A percentile compares a stretch with the other conserved stretches of the same genome.
Evolutionary conservation across 768 basidiomycete species (phyloP).

Genomic region (Chalciporus chontae): DNA sequence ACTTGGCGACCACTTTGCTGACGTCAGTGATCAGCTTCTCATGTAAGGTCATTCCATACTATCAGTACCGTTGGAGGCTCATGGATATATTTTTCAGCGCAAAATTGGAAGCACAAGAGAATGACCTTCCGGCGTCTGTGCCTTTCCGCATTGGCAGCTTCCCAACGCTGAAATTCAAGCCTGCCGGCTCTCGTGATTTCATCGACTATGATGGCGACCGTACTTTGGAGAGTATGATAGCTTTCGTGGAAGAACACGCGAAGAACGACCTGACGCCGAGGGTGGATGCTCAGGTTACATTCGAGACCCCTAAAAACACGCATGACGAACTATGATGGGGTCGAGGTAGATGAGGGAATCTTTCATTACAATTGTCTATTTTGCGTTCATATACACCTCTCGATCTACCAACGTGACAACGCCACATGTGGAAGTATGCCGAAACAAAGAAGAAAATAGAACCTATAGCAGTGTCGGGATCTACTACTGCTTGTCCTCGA

Average conservation of each 20-base stretch:
- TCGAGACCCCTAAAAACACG: constrained; percentile 23
- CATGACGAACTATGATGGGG: constrained; percentile 30
- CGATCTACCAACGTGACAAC: constrained; percentile 9
- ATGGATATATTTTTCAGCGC: constrained; percentile 47
- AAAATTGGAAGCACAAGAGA: constrained; percentile 95
- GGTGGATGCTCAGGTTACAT: constrained; percentile 20
- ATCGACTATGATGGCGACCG: constrained; percentile 93
- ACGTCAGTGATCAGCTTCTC: constrained; percentile 66
- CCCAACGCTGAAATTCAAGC: constrained; percentile 97
- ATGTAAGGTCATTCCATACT: constrained; percentile 52
- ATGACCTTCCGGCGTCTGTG: constrained; percentile 87
- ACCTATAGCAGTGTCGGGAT: constrained; percentile 18
- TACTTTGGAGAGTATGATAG: constrained; percentile 77
- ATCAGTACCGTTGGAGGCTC: too few relatives aligned
- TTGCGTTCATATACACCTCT: constrained; percentile 17
- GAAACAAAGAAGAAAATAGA: neutral
- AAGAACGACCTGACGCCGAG: constrained; percentile 63
- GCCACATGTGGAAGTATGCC: neutral
- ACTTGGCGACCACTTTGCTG: constrained; percentile 80
- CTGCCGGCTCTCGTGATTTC: constrained; percentile 82
- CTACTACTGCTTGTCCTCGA: constrained; percentile 70
- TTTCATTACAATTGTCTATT: constrained; percentile 21
- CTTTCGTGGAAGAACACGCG: constrained; percentile 79
- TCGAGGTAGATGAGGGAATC: neutral
- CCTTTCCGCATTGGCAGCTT: constrained; percentile 86